phyloP scores from a whole-genome alignment of 108 stramenopile species.

The Nitzschia putrida region DNA sequence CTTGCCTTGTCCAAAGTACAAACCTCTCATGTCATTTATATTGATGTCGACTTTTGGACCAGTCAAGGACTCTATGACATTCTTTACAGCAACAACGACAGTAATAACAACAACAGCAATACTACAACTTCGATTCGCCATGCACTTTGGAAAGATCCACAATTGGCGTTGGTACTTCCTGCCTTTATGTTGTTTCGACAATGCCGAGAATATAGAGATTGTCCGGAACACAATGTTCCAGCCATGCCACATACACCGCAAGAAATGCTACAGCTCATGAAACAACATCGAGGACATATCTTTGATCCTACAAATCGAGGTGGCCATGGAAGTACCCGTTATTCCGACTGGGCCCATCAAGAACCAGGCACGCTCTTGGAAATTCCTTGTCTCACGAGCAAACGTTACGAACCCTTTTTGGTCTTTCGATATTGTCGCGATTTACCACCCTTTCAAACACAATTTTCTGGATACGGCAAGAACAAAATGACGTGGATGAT shows the following conservation, averaged over 20 bases:
- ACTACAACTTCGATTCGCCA: constrained; percentile 42
- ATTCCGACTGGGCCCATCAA: constrained; percentile 56
- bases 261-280: constrained; percentile 37
- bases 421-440: constrained; percentile 68
- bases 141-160: constrained; percentile 43
- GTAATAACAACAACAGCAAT: too few relatives aligned
- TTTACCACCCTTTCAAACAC: constrained; percentile 76
- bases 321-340: constrained; percentile 80
- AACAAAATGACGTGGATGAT: constrained; percentile 86
- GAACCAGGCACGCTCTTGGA: constrained; percentile 37
- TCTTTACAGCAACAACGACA: constrained; percentile 13
- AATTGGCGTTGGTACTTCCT: constrained; percentile 72
- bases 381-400: constrained; percentile 68
- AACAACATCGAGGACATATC: constrained; percentile 32
- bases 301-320: constrained; percentile 86
- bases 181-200: constrained; percentile 69
- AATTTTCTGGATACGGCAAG: constrained; percentile 83
- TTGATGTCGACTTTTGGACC: constrained; percentile 92
- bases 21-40: constrained; percentile 78
- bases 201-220: constrained; percentile 57
- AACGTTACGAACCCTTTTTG: constrained; percentile 87
- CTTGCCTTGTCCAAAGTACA: constrained; percentile 64
- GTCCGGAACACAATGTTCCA: constrained; percentile 65
- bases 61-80: constrained; percentile 60
- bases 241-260: constrained; percentile 55